Percentiles rank a stretch among this genome's conserved stretches.
Conservation (phyloP, 2,329 filamentous ascomycete genomes). For the Ophiocordyceps camponoti-saundersi region DNA sequence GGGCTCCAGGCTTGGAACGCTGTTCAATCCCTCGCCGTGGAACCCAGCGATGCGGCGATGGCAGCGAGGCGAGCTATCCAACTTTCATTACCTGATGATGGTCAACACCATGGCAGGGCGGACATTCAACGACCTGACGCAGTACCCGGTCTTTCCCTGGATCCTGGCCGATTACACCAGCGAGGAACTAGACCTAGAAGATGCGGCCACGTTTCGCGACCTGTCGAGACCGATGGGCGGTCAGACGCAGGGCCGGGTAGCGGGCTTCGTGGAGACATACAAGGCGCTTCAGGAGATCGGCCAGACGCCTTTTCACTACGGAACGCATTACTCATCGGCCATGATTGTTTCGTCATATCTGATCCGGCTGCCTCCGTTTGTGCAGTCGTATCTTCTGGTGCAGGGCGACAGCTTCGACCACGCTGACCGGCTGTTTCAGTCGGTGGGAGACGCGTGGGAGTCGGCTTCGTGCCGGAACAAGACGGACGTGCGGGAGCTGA, state of each 20-base stretch:
- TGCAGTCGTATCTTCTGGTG: conserved; percentile 83
- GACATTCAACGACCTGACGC: conserved; percentile 94
- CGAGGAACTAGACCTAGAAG: conserved; percentile 71
- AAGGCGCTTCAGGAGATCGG: conserved; percentile 81
- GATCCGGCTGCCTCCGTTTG: conserved; percentile 87
- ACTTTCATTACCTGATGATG: conserved; percentile 97
- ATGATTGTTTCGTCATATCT: conserved; percentile 98
- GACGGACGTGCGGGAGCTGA: conserved; percentile 86
- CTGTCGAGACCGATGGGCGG: conserved; percentile 93
- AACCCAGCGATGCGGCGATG: conserved; percentile 79
- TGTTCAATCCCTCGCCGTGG: conserved; percentile 70
- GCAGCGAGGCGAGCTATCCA: conserved; percentile 89
- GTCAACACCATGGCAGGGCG: conserved; percentile 94
- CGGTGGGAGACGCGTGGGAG: conserved; percentile 76
- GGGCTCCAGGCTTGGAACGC: conserved; percentile 77
- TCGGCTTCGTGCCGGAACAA: conserved; percentile 83
- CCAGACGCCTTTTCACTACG: conserved; percentile 89
- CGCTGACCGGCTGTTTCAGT: conserved; percentile 88
- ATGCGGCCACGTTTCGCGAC: conserved; percentile 77
- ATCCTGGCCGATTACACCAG: conserved; percentile 91
- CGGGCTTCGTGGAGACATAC: conserved; percentile 71
- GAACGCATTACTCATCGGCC: conserved; percentile 94
- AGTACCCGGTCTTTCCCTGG: conserved; percentile 98
- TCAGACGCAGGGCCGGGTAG: conserved; percentile 59
- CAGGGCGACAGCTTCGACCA: conserved; percentile 97